Evolutionary conservation across 352 stramenopile genomes (phyloP), one percentile per base, ranked within the genome.

Genomic region (Pythium sukuiense): DNA sequence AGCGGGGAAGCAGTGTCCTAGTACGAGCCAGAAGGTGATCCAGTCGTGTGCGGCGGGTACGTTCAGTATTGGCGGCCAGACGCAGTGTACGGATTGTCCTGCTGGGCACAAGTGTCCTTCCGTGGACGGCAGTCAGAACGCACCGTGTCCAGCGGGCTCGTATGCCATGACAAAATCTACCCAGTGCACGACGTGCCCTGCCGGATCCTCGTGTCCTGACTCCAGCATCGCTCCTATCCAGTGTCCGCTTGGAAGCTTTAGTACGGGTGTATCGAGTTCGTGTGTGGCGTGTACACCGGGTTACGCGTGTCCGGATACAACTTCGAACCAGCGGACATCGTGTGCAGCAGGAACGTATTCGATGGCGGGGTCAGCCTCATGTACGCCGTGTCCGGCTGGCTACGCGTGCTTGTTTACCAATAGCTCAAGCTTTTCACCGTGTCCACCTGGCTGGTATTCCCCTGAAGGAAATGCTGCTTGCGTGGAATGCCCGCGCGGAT

Each of bases 401-500:
- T 96, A 83, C 62, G 50, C 82, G 13, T 98, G 93, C 49, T 68
- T 81, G 0, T 78, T 82, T 11, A 76, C 78, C 13, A 92, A 82
- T 41, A 85, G 79, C 46, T 85, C 76, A 2, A 81, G 55, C n/a
- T 74, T 92, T 12, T 72, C 85, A 13, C 77, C 65, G 8, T 88
- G 83, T n/a, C 71, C 77, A 0, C 65, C 80, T 33, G 89, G 82
- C 11, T 92, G 73, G 56, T 96, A 93, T 65, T 94, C 87, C 16
- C 59, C 77, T 5, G 59, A 67, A 29, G 83, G 81, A 0, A 81
- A 73, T n/a, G 70, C 75, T 0, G 68, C 70, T 5, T 97, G 91
- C 50, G 74, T 91, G 7, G 70, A 83, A 32, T 97, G 90, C 66
- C 85, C 89, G 4, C 81, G 85, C 32, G 90, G 91, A 6, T 95